Evolutionary conservation across 805 yeast species (phyloP).

Genomic region (Pichia scutulata): DNA sequence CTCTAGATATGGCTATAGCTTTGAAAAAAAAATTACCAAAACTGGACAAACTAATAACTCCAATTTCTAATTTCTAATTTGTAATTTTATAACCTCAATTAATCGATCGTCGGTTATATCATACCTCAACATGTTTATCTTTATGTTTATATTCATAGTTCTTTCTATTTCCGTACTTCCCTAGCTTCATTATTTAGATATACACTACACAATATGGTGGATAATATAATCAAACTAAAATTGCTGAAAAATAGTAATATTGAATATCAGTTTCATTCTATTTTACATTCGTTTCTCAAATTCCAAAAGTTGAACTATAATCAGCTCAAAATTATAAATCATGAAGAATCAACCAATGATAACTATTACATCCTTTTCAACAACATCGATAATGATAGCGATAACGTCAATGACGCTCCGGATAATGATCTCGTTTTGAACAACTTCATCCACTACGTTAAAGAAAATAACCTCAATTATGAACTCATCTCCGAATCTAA

Average conservation of each 20-base stretch:
- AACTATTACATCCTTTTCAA: neutral
- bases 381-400: neutral
- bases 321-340: neutral
- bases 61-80: neutral
- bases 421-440: neutral
- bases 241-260: neutral
- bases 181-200: too few species aligned
- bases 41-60: neutral
- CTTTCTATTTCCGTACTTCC: too few species aligned
- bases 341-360: neutral
- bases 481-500: constrained; percentile 16
- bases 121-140: neutral
- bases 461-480: constrained; percentile 9
- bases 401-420: too few species aligned
- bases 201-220: neutral
- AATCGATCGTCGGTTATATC: neutral
- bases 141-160: too few species aligned
- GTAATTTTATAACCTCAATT: neutral
- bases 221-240: neutral
- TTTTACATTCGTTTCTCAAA: neutral
- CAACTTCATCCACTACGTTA: neutral
- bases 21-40: neutral
- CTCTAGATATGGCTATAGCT: neutral
- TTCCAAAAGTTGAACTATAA: neutral
- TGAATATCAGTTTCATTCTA: neutral